Evolutionary conservation across 768 basidiomycete genomes (phyloP).

Genomic region (Tulasnella calospora): DNA sequence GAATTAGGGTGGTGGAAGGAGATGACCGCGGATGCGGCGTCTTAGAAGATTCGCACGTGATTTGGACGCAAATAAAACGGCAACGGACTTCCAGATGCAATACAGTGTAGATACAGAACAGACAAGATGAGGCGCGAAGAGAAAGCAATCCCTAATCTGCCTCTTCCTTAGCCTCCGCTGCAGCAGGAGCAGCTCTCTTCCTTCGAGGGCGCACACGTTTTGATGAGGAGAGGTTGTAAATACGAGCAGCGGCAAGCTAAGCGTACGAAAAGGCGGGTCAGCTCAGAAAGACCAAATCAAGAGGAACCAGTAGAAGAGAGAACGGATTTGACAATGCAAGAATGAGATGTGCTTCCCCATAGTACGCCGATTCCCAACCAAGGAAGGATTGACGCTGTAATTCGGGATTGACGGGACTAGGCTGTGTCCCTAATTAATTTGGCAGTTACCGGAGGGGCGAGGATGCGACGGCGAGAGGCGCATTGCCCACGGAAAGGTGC

Average conservation of each 20-base stretch:
- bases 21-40: background rate
- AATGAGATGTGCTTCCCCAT: background rate
- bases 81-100: background rate
- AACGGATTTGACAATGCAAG: background rate
- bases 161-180: background rate
- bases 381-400: background rate
- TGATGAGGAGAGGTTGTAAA: background rate
- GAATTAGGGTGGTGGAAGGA: background rate
- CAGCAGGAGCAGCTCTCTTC: background rate
- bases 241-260: background rate
- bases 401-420: constrained; percentile 6
- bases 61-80: background rate
- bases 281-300: background rate
- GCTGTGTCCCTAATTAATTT: background rate
- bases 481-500: background rate
- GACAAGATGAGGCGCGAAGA: background rate
- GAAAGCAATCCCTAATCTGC: background rate
- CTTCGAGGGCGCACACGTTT: background rate
- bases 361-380: constrained; percentile 2
- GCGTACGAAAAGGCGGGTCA: background rate
- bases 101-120: background rate
- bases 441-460: background rate
- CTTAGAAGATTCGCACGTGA: background rate
- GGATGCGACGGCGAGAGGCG: background rate
- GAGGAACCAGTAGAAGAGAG: background rate